These are phyloP conservation scores for Fusarium stilboides DNA, from an alignment of 2,329 filamentous ascomycete genomes.

Conservation along the genomic window DNA sequence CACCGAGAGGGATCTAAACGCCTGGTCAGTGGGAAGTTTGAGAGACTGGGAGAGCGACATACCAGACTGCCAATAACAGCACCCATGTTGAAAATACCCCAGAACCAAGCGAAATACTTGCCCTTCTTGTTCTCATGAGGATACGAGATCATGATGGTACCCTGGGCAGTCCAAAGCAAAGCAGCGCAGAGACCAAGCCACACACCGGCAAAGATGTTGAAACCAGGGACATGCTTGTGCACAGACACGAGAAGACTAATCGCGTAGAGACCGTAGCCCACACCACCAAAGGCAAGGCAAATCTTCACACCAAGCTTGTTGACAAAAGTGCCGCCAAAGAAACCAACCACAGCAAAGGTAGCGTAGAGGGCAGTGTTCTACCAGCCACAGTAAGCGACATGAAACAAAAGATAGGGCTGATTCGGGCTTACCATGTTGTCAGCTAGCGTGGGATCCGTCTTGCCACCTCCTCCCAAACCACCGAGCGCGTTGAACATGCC, in stretches of 20 bases:
- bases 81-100: conserved; percentile 95
- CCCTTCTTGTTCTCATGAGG: conserved; percentile 86
- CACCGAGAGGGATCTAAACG: conserved; percentile 68
- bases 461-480: conserved; percentile 74
- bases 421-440: conserved; percentile 50
- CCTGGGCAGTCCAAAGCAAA: conserved; percentile 86
- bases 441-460: conserved; percentile 63
- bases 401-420: not conserved
- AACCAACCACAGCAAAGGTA: conserved; percentile 76
- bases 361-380: conserved; percentile 74
- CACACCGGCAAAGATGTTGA: conserved; percentile 78
- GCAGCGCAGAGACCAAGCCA: conserved; percentile 84
- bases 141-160: conserved; percentile 92
- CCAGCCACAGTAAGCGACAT: conserved; percentile 1
- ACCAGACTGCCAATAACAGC: conserved; percentile 85
- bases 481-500: conserved; percentile 80
- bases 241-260: conserved; percentile 76
- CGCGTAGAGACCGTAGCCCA: conserved; percentile 83
- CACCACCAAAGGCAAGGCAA: conserved; percentile 78
- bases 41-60: conserved; percentile 34
- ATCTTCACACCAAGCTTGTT: conserved; percentile 80
- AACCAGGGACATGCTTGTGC: conserved; percentile 65
- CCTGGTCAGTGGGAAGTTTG: not conserved
- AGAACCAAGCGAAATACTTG: conserved; percentile 90
- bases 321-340: conserved; percentile 81